Conservation (phyloP, 1,284 basidiomycete species). For the Leccinum subspadiceum region DNA sequence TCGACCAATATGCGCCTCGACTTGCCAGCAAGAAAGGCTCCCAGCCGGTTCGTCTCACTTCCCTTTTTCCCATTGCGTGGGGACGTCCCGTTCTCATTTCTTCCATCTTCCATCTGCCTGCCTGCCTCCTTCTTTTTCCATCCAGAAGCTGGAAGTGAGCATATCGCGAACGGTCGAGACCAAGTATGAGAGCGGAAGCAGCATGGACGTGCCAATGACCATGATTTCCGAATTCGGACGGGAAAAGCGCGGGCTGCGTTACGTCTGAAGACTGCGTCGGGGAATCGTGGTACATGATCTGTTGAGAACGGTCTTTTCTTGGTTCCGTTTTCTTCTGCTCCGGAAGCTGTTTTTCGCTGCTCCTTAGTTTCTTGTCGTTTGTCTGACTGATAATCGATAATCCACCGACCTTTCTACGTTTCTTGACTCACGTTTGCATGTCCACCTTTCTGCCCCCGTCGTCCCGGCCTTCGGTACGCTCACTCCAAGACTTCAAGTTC, state of each 20-base stretch:
- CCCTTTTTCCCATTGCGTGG: no score
- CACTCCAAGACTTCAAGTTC: background rate
- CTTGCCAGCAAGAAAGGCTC: no score
- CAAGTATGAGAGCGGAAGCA: slow-evolving; percentile 11
- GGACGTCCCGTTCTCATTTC: background rate
- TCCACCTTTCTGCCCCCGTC: background rate
- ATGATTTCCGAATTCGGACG: background rate
- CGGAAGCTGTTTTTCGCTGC: background rate
- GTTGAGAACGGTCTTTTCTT: background rate
- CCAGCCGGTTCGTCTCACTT: no score
- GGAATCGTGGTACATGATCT: background rate
- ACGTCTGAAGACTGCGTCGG: background rate
- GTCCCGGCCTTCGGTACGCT: background rate
- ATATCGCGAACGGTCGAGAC: slow-evolving; percentile 16
- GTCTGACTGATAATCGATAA: background rate
- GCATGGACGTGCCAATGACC: background rate
- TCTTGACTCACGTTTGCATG: background rate
- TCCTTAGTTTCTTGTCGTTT: background rate
- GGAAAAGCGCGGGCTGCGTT: background rate
- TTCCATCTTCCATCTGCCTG: background rate
- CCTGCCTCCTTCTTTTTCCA: background rate
- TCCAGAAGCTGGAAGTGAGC: slow-evolving; percentile 17
- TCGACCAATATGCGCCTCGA: no score
- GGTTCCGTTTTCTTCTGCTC: background rate
- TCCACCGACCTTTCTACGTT: background rate